Percentiles rank a stretch among this genome's conserved stretches.
These are phyloP conservation scores for Mercurialis annua DNA, from an alignment of 345 rosid species.

Conservation along the genomic window DNA sequence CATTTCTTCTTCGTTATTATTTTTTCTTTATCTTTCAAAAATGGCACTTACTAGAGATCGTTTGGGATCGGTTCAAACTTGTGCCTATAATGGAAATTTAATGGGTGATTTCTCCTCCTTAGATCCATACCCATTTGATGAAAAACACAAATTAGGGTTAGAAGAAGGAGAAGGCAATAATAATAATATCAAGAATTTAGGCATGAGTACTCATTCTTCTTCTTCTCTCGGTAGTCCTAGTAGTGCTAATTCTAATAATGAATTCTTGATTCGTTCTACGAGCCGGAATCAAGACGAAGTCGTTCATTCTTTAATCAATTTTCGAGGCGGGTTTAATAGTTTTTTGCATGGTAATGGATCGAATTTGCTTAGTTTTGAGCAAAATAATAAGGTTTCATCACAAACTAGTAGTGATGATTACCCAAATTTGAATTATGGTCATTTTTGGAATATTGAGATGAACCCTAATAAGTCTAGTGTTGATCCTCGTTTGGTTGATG, in stretches of 20 bases:
- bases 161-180: conserved; percentile 28
- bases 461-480: conserved; percentile 30
- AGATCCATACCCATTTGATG: conserved; percentile 24
- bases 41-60: conserved; percentile 50
- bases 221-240: conserved; percentile 40
- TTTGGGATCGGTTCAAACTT: conserved; percentile 22
- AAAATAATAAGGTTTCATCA: conserved; percentile 26
- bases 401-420: conserved; percentile 19
- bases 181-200: conserved; percentile 24
- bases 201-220: conserved; percentile 25
- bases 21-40: conserved; percentile 11
- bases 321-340: conserved; percentile 33
- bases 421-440: conserved; percentile 16
- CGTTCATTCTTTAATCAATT: conserved; percentile 59
- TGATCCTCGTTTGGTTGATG: conserved; percentile 39
- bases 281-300: conserved; percentile 31
- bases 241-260: conserved; percentile 49
- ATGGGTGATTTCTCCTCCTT: conserved; percentile 39
- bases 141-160: not conserved
- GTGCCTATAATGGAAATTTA: conserved; percentile 18
- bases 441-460: conserved; percentile 37
- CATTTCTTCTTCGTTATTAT: not conserved
- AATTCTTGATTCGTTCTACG: conserved; percentile 34
- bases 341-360: conserved; percentile 42
- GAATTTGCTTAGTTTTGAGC: conserved; percentile 67